Conservation (phyloP, 352 stramenopile species). For the Albugo candida region DNA sequence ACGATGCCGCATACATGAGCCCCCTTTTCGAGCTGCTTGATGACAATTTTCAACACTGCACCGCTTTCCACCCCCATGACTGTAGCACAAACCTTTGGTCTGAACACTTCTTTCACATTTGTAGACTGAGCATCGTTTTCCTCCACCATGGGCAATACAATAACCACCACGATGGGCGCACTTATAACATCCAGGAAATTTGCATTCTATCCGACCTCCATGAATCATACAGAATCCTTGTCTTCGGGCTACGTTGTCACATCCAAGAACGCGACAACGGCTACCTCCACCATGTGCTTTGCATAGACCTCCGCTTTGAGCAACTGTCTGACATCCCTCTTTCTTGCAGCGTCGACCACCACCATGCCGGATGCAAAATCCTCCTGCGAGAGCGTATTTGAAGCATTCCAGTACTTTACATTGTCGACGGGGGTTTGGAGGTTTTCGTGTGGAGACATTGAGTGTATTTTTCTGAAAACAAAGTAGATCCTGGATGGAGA, state of each 20-base stretch:
- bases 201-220: constrained; percentile 52
- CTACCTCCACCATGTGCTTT: constrained; percentile 25
- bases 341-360: constrained; percentile 18
- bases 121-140: constrained; percentile 38
- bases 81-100: constrained; percentile 59
- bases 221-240: constrained; percentile 61
- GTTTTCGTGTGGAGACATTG: no score
- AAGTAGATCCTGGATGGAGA: no score
- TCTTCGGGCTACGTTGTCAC: constrained; percentile 34
- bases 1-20: constrained; percentile 62
- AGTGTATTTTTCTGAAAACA: no score
- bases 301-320: constrained; percentile 23
- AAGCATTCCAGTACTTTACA: constrained; percentile 7
- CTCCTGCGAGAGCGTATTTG: constrained; percentile 18
- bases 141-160: constrained; percentile 53
- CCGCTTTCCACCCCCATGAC: constrained; percentile 55
- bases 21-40: constrained; percentile 50
- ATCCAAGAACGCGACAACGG: constrained; percentile 20
- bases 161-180: constrained; percentile 57
- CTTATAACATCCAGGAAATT: constrained; percentile 38
- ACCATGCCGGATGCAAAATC: constrained; percentile 16
- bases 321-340: constrained; percentile 18
- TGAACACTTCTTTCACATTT: constrained; percentile 50
- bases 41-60: constrained; percentile 50
- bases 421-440: no score